Evolutionary conservation across 805 yeast genomes (phyloP), one percentile per base, ranked within the genome.

Genomic region (Saccharomycodes ludwigii): DNA sequence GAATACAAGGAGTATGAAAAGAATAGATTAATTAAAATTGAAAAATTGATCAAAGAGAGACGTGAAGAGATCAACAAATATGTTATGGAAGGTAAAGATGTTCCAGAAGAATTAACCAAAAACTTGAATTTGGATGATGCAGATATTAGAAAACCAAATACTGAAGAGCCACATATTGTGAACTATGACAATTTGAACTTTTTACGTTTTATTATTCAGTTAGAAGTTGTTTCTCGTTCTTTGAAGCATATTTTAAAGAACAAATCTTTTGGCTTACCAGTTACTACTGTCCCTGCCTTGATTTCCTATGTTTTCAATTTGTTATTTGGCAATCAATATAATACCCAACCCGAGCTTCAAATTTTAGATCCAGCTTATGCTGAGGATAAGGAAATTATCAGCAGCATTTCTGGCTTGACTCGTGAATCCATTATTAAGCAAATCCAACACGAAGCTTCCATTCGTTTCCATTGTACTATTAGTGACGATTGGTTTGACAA

Each of bases 181-280:
- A 58, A 57, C 24, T 46, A 48, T 18, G 56, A 52, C 24, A 52
- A 54, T 40, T 60, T 70, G 38, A 44, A 56, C 5, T 60, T 74
- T n/a, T 59, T 80, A 29, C 54, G 63, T 34, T 50, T 44, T 10
- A 52, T 75, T 24, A 53, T 73, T 19, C 51, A 54, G 31, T 30
- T 51, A 13, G 97, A 86, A 56, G 76, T 86, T 62, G 54, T 86
- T 44, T 70, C 88, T 16, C 76, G 98, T 58, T 71, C 82, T 18
- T 55, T 71, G 30, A 88, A 88, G 59, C 93, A 84, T 46, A 52
- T 76, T 27, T 57, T 86, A 45, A 73, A 84, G 48, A 50, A 54
- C 3, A 48, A 54, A 18, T 52, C 76, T 24, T 43, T 41, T 5
- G 33, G 43, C 1, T 47, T 76, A 12, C 83, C 91, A 12, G 33